Evolutionary conservation across 176 grass and related monocot genomes (phyloP).

Genomic region (Ensete glaucum): DNA sequence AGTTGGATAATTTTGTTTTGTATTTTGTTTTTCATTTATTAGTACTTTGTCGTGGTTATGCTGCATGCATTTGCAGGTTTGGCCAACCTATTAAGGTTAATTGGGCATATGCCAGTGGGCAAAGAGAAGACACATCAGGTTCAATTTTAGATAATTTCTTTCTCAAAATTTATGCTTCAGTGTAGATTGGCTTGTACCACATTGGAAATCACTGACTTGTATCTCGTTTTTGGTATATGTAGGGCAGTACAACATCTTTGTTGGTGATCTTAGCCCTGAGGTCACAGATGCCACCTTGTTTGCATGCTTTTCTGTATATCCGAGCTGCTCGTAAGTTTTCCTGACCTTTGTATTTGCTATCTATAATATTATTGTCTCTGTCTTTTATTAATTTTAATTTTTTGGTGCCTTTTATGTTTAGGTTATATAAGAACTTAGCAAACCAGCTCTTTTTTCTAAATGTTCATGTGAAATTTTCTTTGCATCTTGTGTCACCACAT

Average conservation of each 20-base stretch:
- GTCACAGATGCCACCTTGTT: conserved; percentile 89
- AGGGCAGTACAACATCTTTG: conserved; percentile 96
- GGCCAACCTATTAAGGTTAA: conserved; percentile 96
- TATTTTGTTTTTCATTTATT: conserved; percentile 14
- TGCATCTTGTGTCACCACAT: conserved; percentile 6
- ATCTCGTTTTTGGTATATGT: conserved; percentile 15
- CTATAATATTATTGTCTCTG: background rate
- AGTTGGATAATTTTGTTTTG: conserved; percentile 23
- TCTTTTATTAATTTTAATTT: background rate
- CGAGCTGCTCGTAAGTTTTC: conserved; percentile 80
- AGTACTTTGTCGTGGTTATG: background rate
- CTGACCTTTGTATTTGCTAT: background rate
- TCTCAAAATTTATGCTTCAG: background rate
- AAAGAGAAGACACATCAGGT: conserved; percentile 99
- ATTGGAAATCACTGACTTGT: background rate
- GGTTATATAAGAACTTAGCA: too few relatives aligned
- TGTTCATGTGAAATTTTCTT: background rate
- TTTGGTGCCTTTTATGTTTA: background rate
- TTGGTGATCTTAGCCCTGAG: conserved; percentile 91
- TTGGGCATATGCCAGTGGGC: conserved; percentile 94
- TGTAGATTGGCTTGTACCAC: background rate
- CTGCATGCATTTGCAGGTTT: conserved; percentile 44
- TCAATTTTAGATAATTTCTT: background rate
- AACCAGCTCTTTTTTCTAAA: too few relatives aligned
- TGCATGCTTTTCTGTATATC: conserved; percentile 75